phyloP scores from a whole-genome alignment of 2,329 filamentous ascomycete genomes.

The Claviceps sp. region DNA sequence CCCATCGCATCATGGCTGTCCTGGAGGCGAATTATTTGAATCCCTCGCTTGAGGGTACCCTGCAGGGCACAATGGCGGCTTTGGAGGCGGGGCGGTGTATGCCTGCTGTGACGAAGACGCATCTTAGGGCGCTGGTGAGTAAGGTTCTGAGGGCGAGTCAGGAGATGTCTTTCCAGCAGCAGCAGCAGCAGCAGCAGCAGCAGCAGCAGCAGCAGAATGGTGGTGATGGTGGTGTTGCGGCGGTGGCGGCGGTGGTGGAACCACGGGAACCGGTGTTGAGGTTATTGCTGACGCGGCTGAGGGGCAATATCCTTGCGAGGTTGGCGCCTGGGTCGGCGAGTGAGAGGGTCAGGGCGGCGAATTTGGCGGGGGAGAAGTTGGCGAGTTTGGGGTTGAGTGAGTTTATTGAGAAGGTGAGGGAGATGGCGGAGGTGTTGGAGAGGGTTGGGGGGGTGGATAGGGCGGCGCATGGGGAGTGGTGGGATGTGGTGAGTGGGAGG shows the following conservation, averaged over 20 bases:
- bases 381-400: conserved; percentile 58
- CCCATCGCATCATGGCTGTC: conserved; percentile 54
- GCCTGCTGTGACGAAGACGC: conserved; percentile 46
- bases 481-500: conserved; percentile 50
- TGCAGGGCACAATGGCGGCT: conserved; percentile 49
- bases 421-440: conserved; percentile 55
- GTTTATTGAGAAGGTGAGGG: conserved; percentile 55
- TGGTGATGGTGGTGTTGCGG: too few species aligned
- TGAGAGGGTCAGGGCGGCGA: conserved; percentile 57
- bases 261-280: conserved; percentile 46
- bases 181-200: neutral
- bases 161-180: conserved; percentile 25
- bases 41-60: conserved; percentile 35
- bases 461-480: conserved; percentile 55
- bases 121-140: conserved; percentile 43
- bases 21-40: conserved; percentile 39
- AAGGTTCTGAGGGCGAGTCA: conserved; percentile 39
- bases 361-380: conserved; percentile 54
- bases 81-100: conserved; percentile 50
- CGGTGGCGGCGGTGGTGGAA: conserved; percentile 14
- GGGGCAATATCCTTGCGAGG: conserved; percentile 51
- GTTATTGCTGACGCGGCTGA: conserved; percentile 53
- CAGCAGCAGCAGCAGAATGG: neutral
- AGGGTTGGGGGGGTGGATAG: conserved; percentile 54
- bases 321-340: conserved; percentile 52